Evolutionary conservation across 78 protist genomes (phyloP), one percentile per base, ranked within the genome.

Genomic region (Dictyostelium intermedium): DNA sequence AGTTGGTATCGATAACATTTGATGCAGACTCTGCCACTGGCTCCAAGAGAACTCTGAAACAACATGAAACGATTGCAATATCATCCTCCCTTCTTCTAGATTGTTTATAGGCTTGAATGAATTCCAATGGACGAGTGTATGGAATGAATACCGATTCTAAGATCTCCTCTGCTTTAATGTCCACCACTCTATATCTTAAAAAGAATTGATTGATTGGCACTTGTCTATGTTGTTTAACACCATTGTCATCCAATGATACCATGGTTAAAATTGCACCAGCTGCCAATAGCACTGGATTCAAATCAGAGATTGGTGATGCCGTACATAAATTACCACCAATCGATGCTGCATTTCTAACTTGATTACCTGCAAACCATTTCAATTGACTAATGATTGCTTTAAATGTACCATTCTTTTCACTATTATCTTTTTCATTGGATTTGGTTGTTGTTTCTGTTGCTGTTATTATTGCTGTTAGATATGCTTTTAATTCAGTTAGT

Each of bases 221-320:
- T 30, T 91, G 45, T 50, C 91, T 74, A 16, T 1, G n/a, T 1
- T 35, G 16, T 2, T 18, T 25, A 10, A 32, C 35, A 50, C 76
- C 85, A 20, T 6, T 56, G 2, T 76, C 93, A 37, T 86, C 30
- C 10, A 39, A 14, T 11, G 85, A 78, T 25, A 87, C 93, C 53
- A 87, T 47, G 3, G 76, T 63, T 11, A 87, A 35, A 2, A 87
- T 34, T 8, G 93, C 85, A 43, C 93, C 93, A 10, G 84, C 76
- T 5, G 99, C 99, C 9, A 91, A 53, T 25, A 87, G 56, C 8
- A 97, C 82, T 10, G 99, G 99, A 77, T 89, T 96, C 53, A 98
- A 91, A 84, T 98, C 99, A 2, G 98, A 95, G 78, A 97, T 97
- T 76, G 99, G 99, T 11, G 91, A 69, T 8, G 98, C 99, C 23